Evolutionary conservation across 768 basidiomycete genomes (phyloP).

Genomic region (Pleurotus tuoliensis): DNA sequence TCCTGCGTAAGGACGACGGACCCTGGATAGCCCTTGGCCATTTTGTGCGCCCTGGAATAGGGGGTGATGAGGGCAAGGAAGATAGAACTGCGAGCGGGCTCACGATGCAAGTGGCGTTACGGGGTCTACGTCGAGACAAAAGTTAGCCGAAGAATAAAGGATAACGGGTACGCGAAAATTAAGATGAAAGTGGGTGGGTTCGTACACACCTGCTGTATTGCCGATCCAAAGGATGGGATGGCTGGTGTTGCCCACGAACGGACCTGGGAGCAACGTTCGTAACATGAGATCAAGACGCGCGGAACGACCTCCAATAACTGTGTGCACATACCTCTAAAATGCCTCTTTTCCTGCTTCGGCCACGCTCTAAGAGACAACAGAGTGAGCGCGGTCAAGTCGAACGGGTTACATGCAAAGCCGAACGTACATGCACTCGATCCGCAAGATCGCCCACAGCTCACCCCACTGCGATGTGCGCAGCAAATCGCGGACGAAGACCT

Average conservation of each 20-base stretch:
- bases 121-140: constrained; percentile 8
- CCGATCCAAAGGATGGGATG: constrained; percentile 36
- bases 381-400: neutral
- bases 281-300: neutral
- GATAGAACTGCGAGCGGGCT: neutral
- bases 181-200: no score
- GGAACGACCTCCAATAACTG: neutral
- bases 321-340: neutral
- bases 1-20: constrained; percentile 41
- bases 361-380: neutral
- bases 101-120: constrained; percentile 14
- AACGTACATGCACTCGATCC: constrained; percentile 18
- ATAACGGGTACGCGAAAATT: neutral
- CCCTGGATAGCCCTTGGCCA: constrained; percentile 29
- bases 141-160: neutral
- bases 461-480: constrained; percentile 15
- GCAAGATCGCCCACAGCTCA: constrained; percentile 12
- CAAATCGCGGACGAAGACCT: constrained; percentile 11
- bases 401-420: neutral
- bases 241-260: constrained; percentile 33
- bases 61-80: neutral
- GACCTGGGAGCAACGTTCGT: constrained; percentile 18
- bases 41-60: constrained; percentile 33
- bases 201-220: constrained; percentile 30
- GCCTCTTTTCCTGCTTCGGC: neutral